Evolutionary conservation across 164 flowering plant species (phyloP).

Genomic region (Platanus orientalis): DNA sequence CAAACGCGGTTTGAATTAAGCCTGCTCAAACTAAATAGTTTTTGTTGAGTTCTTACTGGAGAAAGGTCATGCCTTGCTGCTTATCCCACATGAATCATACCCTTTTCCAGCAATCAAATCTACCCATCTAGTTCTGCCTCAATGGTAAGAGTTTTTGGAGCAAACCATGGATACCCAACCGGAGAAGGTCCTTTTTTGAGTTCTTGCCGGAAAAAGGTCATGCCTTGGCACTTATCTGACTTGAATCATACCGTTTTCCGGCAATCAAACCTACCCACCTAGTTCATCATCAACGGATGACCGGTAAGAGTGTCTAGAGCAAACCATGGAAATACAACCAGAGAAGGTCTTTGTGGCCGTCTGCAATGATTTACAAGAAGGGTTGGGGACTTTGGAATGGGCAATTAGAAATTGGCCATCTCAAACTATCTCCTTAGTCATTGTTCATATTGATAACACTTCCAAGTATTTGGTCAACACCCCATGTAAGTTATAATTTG

Average conservation of each 20-base stretch:
- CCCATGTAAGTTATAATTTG: conserved; percentile 32
- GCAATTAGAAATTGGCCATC: conserved; percentile 40
- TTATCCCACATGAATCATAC: too few relatives aligned
- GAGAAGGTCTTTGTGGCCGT: conserved; percentile 57
- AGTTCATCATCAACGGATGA: background rate
- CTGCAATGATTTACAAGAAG: conserved; percentile 50
- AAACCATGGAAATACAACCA: conserved; percentile 18
- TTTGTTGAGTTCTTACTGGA: too few relatives aligned
- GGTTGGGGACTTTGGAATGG: conserved; percentile 53
- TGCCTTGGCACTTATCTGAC: background rate
- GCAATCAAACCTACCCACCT: background rate
- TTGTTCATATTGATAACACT: conserved; percentile 29
- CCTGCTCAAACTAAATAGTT: too few relatives aligned
- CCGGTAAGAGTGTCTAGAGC: background rate
- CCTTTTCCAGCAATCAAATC: too few relatives aligned
- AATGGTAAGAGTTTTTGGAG: too few relatives aligned
- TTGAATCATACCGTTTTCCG: background rate
- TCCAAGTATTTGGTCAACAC: conserved; percentile 34
- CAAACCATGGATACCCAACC: too few relatives aligned
- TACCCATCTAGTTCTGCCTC: too few relatives aligned
- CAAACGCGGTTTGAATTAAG: too few relatives aligned
- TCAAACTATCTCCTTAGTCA: conserved; percentile 38
- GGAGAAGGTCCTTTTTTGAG: too few relatives aligned
- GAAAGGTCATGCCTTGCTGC: too few relatives aligned
- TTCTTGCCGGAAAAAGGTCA: background rate